Evolutionary conservation across 306 rosid species (phyloP).

Genomic region (Ammopiptanthus mongolicus): DNA sequence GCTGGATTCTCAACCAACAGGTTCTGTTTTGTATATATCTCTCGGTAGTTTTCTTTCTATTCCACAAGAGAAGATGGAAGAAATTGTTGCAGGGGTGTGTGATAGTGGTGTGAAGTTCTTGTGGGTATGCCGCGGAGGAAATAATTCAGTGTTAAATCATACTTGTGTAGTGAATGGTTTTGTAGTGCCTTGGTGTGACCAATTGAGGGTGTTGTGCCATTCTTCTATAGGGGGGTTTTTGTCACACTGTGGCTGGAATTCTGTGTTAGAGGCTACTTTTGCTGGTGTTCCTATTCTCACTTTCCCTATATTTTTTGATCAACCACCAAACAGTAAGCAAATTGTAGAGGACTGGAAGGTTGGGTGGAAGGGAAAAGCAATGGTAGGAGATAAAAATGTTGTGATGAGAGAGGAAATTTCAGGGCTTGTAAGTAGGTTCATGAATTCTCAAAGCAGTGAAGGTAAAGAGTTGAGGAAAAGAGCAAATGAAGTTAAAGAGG

Average conservation of each 20-base stretch:
- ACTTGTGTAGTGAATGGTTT: conserved; percentile 19
- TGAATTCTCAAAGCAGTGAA: conserved; percentile 30
- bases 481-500: conserved; percentile 5
- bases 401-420: conserved; percentile 33
- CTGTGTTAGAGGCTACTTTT: conserved; percentile 29
- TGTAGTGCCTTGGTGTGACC: conserved; percentile 43
- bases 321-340: conserved; percentile 27
- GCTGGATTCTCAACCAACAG: conserved; percentile 35
- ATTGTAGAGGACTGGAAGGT: conserved; percentile 44
- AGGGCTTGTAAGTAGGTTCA: conserved; percentile 25
- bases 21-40: conserved; percentile 38
- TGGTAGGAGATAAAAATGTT: not conserved
- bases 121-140: conserved; percentile 35
- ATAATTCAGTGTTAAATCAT: conserved; percentile 4
- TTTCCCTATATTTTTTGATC: conserved; percentile 30
- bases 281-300: conserved; percentile 40
- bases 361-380: conserved; percentile 27
- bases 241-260: conserved; percentile 50
- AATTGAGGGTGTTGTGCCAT: conserved; percentile 45
- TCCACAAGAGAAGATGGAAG: conserved; percentile 39
- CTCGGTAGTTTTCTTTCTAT: conserved; percentile 38
- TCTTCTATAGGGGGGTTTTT: conserved; percentile 31
- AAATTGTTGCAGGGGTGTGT: conserved; percentile 25
- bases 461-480: conserved; percentile 29
- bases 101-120: conserved; percentile 35